Percentiles rank a stretch among this genome's conserved stretches.
These are phyloP conservation scores for Maudiozyma barnettii DNA, from an alignment of 805 yeast species.

Conservation along the genomic window DNA sequence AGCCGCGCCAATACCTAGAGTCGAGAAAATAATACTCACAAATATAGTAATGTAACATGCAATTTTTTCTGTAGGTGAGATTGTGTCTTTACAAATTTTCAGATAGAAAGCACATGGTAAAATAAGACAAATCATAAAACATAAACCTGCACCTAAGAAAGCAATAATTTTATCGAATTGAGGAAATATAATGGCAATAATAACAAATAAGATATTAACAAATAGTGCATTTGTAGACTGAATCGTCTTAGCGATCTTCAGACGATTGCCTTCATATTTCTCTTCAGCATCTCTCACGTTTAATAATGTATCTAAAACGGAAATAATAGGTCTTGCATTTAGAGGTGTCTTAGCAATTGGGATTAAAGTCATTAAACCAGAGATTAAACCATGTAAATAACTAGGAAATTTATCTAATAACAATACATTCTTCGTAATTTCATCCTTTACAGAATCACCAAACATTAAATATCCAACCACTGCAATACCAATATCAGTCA, in stretches of 20 bases:
- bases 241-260: conserved; percentile 14
- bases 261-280: conserved; percentile 12
- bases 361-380: conserved; percentile 64
- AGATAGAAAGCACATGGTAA: conserved; percentile 69
- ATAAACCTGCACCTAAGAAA: conserved; percentile 69
- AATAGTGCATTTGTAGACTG: conserved; percentile 29
- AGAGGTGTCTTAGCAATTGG: conserved; percentile 82
- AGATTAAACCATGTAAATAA: conserved; percentile 48
- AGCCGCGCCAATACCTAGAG: conserved; percentile 54
- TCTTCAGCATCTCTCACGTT: conserved; percentile 19
- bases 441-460: conserved; percentile 59
- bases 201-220: conserved; percentile 50
- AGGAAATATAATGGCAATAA: conserved; percentile 56
- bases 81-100: conserved; percentile 39
- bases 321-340: conserved; percentile 70
- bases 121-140: conserved; percentile 70
- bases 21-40: conserved; percentile 40
- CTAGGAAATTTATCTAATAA: conserved; percentile 58
- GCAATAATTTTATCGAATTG: conserved; percentile 78
- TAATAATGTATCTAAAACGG: conserved; percentile 53
- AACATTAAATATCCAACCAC: conserved; percentile 70
- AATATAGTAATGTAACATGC: conserved; percentile 37
- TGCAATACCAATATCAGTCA: conserved; percentile 57
- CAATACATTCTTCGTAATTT: conserved; percentile 68
- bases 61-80: conserved; percentile 33